Percentiles rank a stretch among this genome's conserved stretches.
phyloP scores from a whole-genome alignment of 805 yeast species.

The Cyberlindnera veronae region DNA sequence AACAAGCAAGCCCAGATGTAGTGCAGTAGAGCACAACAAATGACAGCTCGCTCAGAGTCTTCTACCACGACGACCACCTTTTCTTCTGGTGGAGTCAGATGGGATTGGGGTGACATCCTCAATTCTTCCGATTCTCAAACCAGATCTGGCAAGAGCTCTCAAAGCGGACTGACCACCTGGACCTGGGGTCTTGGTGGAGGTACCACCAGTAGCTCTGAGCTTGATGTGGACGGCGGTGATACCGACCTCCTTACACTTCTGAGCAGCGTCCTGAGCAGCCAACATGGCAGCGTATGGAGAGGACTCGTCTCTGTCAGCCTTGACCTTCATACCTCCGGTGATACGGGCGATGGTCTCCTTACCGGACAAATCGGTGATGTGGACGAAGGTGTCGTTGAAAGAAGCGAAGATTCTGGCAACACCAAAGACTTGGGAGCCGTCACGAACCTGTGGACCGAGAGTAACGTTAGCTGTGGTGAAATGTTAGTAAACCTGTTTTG shows the following conservation, averaged over 20 bases:
- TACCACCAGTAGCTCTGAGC: slow-evolving; percentile 99
- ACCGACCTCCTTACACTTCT: slow-evolving; percentile 98
- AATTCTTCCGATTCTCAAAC: slow-evolving; percentile 99
- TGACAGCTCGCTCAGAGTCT: slow-evolving; percentile 61
- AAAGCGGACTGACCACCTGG: slow-evolving; percentile 99
- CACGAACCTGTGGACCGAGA: slow-evolving; percentile 87
- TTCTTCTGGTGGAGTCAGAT: slow-evolving; percentile 99
- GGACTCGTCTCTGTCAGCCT: slow-evolving; percentile 99
- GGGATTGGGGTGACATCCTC: slow-evolving; percentile 99
- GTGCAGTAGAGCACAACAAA: background rate
- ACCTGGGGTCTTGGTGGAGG: slow-evolving; percentile 99
- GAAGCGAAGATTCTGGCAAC: slow-evolving; percentile 99
- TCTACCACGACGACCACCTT: slow-evolving; percentile 99
- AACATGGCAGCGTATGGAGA: slow-evolving; percentile 99
- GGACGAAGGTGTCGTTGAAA: slow-evolving; percentile 99
- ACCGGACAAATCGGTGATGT: slow-evolving; percentile 98
- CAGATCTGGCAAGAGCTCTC: slow-evolving; percentile 99
- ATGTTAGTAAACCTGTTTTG: slow-evolving; percentile 20
- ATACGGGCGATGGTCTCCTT: slow-evolving; percentile 99
- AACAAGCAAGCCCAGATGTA: slow-evolving; percentile 9
- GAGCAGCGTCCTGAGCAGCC: slow-evolving; percentile 99
- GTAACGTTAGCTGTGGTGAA: slow-evolving; percentile 46
- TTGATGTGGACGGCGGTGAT: slow-evolving; percentile 99
- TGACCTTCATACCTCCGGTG: slow-evolving; percentile 99
- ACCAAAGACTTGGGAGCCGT: slow-evolving; percentile 98